Conservation (phyloP, 2,329 filamentous ascomycete species). For the Xylariaceae sp. region DNA sequence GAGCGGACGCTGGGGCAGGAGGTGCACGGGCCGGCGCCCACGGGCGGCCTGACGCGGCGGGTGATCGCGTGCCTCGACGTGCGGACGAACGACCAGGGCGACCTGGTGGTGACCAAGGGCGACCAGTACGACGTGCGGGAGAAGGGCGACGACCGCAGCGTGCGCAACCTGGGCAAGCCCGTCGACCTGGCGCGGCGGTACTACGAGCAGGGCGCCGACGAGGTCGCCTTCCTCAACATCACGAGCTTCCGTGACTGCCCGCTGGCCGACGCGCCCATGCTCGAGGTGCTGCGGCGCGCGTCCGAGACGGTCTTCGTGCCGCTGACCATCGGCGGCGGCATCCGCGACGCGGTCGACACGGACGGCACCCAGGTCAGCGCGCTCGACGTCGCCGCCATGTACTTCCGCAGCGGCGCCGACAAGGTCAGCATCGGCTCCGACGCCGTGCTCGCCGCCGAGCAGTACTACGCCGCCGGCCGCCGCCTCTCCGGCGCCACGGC, state of each 20-base stretch:
- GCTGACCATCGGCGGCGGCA: slow-evolving; percentile 90
- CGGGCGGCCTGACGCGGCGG: slow-evolving; percentile 76
- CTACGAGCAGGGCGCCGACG: slow-evolving; percentile 94
- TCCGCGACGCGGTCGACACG: slow-evolving; percentile 83
- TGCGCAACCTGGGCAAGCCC: slow-evolving; percentile 93
- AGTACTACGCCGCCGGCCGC: slow-evolving; percentile 68
- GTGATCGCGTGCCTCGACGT: slow-evolving; percentile 97
- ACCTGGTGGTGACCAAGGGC: slow-evolving; percentile 95
- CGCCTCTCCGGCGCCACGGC: slow-evolving; percentile 74
- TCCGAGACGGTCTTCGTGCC: slow-evolving; percentile 93
- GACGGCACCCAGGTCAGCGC: slow-evolving; percentile 83
- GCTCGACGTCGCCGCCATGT: slow-evolving; percentile 88
- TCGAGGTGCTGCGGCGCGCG: slow-evolving; percentile 80
- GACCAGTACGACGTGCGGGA: slow-evolving; percentile 98
- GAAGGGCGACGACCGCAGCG: slow-evolving; percentile 59
- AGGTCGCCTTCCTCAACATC: slow-evolving; percentile 97
- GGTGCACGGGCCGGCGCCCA: slow-evolving; percentile 20
- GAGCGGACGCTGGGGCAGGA: slow-evolving; percentile 40
- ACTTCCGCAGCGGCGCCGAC: slow-evolving; percentile 94
- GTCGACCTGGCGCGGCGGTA: slow-evolving; percentile 91
- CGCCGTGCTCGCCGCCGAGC: slow-evolving; percentile 85
- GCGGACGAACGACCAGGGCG: slow-evolving; percentile 85
- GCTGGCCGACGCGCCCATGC: slow-evolving; percentile 86
- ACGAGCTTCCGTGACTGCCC: slow-evolving; percentile 96
- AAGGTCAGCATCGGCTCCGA: slow-evolving; percentile 97